Conservation (phyloP, 2,329 filamentous ascomycete species). For the Phaeosphaeriaceae sp. region DNA sequence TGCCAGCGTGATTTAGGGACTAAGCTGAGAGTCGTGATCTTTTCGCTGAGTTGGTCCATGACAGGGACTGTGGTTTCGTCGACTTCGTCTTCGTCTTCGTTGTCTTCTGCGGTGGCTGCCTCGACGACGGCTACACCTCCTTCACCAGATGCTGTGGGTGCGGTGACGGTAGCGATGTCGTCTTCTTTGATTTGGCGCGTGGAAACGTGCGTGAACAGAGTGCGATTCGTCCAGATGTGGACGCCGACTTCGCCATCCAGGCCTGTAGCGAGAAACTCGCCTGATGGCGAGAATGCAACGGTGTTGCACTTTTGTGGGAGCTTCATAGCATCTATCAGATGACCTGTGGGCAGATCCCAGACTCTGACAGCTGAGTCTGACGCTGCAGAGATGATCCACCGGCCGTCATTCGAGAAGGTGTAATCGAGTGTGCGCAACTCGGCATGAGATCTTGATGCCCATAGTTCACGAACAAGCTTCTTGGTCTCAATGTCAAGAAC, state of each 20-base stretch:
- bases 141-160: conserved; percentile 83
- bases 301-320: conserved; percentile 81
- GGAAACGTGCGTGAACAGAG: conserved; percentile 86
- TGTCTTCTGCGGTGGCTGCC: conserved; percentile 70
- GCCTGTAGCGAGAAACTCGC: conserved; percentile 92
- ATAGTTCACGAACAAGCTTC: conserved; percentile 90
- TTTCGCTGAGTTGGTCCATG: conserved; percentile 78
- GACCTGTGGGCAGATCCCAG: conserved; percentile 95
- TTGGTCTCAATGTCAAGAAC: conserved; percentile 90
- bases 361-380: conserved; percentile 81
- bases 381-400: conserved; percentile 90
- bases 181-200: conserved; percentile 83
- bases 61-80: conserved; percentile 54
- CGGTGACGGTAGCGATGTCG: conserved; percentile 69
- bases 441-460: conserved; percentile 64
- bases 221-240: conserved; percentile 95
- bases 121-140: conserved; percentile 77
- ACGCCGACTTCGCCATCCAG: conserved; percentile 84
- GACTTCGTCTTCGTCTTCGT: conserved; percentile 51
- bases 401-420: conserved; percentile 85
- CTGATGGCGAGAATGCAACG: conserved; percentile 85
- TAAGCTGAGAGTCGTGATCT: conserved; percentile 87
- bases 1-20: conserved; percentile 94
- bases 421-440: conserved; percentile 49
- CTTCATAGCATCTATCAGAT: conserved; percentile 90